Conservation (phyloP, 192 early-diverging fungal species). For the Chytriomyces sp. region DNA sequence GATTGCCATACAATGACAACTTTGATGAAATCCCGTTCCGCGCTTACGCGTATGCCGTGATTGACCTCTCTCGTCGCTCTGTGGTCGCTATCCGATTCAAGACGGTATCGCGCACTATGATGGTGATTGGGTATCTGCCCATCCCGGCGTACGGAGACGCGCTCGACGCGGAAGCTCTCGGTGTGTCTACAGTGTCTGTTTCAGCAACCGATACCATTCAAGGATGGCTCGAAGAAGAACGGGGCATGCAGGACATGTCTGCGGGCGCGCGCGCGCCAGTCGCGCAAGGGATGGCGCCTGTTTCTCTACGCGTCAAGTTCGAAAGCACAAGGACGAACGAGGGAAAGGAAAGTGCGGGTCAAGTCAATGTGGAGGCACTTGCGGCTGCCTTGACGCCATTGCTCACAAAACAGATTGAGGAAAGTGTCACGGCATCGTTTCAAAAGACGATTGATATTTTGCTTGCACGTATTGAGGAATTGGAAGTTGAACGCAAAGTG, state of each 20-base stretch:
- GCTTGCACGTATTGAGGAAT: too few species aligned
- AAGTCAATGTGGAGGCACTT: background rate
- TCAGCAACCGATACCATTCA: background rate
- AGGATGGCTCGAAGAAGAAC: background rate
- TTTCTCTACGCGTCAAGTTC: background rate
- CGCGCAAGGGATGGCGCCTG: background rate
- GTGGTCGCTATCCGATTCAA: constrained; percentile 8
- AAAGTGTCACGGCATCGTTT: too few species aligned
- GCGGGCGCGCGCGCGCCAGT: background rate
- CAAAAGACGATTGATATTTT: too few species aligned
- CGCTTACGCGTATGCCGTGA: background rate
- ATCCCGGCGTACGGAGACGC: constrained; percentile 14
- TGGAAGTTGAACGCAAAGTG: too few species aligned
- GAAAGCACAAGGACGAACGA: background rate
- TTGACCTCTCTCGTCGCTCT: background rate
- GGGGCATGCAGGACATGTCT: background rate
- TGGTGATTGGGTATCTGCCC: constrained; percentile 2
- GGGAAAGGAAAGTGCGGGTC: background rate
- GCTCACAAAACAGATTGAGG: background rate
- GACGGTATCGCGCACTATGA: background rate
- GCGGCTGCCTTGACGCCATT: background rate
- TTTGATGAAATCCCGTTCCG: background rate
- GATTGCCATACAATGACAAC: constrained; percentile 1
- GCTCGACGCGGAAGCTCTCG: background rate
- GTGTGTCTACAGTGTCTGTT: background rate